Percentiles rank a stretch among this genome's conserved stretches.
These are phyloP conservation scores for Leccinum truebloodii DNA, from an alignment of 768 basidiomycete species.

Conservation along the genomic window DNA sequence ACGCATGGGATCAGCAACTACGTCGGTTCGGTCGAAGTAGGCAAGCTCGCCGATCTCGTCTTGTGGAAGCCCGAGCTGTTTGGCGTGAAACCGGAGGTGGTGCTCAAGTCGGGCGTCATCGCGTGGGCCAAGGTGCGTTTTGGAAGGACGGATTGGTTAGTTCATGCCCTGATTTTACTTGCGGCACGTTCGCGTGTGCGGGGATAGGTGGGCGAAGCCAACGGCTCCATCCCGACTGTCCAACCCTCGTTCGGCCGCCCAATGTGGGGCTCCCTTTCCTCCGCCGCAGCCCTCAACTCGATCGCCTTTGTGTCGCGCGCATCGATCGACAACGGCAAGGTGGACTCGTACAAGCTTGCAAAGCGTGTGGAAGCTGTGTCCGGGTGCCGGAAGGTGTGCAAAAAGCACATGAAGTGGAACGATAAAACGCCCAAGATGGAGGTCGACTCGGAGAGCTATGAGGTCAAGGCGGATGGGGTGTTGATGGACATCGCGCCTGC, in stretches of 20 bases:
- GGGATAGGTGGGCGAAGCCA: constrained; percentile 86
- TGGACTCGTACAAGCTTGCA: constrained; percentile 65
- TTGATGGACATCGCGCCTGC: constrained; percentile 79
- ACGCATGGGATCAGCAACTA: constrained; percentile 89
- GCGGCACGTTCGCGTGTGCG: neutral
- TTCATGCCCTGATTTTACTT: neutral
- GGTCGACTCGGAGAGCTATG: constrained; percentile 93
- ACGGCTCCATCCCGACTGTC: constrained; percentile 94
- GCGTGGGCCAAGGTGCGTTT: constrained; percentile 78
- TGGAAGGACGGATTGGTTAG: neutral
- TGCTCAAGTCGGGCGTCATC: constrained; percentile 94
- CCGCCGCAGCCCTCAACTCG: constrained; percentile 82
- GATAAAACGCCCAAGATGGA: constrained; percentile 74
- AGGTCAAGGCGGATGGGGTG: constrained; percentile 77
- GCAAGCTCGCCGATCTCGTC: constrained; percentile 90
- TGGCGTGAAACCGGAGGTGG: constrained; percentile 90
- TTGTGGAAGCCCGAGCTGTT: constrained; percentile 96
- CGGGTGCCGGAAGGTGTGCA: constrained; percentile 71
- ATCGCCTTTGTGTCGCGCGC: constrained; percentile 81
- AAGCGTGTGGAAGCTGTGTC: constrained; percentile 77
- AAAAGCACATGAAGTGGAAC: constrained; percentile 96
- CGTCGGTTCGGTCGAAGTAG: constrained; percentile 81
- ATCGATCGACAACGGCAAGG: constrained; percentile 59
- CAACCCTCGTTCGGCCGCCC: constrained; percentile 85
- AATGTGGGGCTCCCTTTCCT: constrained; percentile 89